A percentile compares a stretch with the other conserved stretches of the same genome.
These are phyloP conservation scores for Ophiostoma australiae DNA, from an alignment of 2,329 filamentous ascomycete species.

Conservation along the genomic window DNA sequence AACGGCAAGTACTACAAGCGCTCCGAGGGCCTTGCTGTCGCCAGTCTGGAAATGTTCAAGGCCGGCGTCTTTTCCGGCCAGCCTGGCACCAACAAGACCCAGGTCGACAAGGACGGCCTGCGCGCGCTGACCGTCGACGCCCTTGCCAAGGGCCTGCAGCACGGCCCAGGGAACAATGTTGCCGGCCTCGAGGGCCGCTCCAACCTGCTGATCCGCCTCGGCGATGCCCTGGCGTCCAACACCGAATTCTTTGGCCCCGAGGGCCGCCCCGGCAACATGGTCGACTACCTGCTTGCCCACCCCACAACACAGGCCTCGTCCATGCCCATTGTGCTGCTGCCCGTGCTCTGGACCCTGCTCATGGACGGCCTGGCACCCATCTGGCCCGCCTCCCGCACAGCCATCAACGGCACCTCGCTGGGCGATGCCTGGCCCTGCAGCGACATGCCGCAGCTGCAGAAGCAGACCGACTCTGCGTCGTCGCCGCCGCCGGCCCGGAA, in stretches of 20 bases:
- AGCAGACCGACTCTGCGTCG: constrained; percentile 31
- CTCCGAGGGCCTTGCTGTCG: constrained; percentile 80
- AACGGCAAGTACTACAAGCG: constrained; percentile 76
- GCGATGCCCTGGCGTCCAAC: constrained; percentile 68
- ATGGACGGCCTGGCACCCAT: constrained; percentile 82
- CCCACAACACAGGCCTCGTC: constrained; percentile 84
- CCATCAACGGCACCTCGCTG: constrained; percentile 78
- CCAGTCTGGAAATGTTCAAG: constrained; percentile 87
- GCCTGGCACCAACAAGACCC: constrained; percentile 65
- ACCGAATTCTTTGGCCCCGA: constrained; percentile 78
- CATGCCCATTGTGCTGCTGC: constrained; percentile 77
- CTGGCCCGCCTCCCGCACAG: constrained; percentile 82
- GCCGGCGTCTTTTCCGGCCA: constrained; percentile 82
- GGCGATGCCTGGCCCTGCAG: constrained; percentile 93
- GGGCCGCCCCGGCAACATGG: constrained; percentile 86
- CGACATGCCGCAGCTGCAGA: constrained; percentile 73
- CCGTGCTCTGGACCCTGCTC: constrained; percentile 83
- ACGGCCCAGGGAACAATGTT: constrained; percentile 71
- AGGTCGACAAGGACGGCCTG: constrained; percentile 82
- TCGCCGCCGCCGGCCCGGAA: constrained; percentile 15
- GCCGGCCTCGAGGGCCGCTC: constrained; percentile 81
- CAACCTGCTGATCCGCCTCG: constrained; percentile 69
- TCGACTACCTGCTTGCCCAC: constrained; percentile 91
- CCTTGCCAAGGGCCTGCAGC: constrained; percentile 79
- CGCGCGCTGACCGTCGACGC: constrained; percentile 66